Percentiles rank a stretch among this genome's conserved stretches.
These are phyloP conservation scores for Lachancea kluyveri DNA, from an alignment of 805 yeast species.

Conservation along the genomic window DNA sequence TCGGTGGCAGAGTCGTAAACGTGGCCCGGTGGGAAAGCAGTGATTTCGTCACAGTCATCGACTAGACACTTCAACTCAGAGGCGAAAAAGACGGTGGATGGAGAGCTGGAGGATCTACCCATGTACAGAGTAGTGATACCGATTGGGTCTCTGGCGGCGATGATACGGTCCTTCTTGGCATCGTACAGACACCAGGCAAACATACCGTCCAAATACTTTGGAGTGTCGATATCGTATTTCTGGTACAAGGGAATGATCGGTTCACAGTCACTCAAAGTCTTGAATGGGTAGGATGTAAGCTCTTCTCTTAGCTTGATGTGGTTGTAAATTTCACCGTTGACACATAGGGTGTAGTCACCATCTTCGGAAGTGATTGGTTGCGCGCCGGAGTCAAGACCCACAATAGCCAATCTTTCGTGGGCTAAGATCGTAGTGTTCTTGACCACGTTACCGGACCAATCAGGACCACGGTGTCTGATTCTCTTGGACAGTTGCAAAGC, in stretches of 20 bases:
- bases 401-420: slow-evolving; percentile 96
- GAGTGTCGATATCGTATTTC: slow-evolving; percentile 85
- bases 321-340: slow-evolving; percentile 98
- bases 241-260: slow-evolving; percentile 89
- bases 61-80: slow-evolving; percentile 90
- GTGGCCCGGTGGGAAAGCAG: slow-evolving; percentile 98
- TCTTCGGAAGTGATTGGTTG: slow-evolving; percentile 89
- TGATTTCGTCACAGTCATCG: slow-evolving; percentile 90
- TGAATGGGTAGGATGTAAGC: slow-evolving; percentile 65
- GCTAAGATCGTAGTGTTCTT: slow-evolving; percentile 77
- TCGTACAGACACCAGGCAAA: slow-evolving; percentile 93
- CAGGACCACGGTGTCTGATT: slow-evolving; percentile 99
- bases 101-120: slow-evolving; percentile 69
- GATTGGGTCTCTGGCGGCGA: slow-evolving; percentile 98
- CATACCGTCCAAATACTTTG: slow-evolving; percentile 95
- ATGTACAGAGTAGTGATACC: slow-evolving; percentile 95
- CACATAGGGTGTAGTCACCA: slow-evolving; percentile 67
- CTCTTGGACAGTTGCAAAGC: slow-evolving; percentile 88
- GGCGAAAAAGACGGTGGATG: slow-evolving; percentile 82
- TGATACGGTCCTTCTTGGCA: slow-evolving; percentile 71
- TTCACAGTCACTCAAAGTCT: slow-evolving; percentile 93
- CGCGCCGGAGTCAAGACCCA: slow-evolving; percentile 96
- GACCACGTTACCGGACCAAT: slow-evolving; percentile 89
- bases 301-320: slow-evolving; percentile 83
- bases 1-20: slow-evolving; percentile 90